A percentile compares a stretch with the other conserved stretches of the same genome.
Evolutionary conservation across 2,329 filamentous ascomycete genomes (phyloP).

Genomic region (Graphium sp.): DNA sequence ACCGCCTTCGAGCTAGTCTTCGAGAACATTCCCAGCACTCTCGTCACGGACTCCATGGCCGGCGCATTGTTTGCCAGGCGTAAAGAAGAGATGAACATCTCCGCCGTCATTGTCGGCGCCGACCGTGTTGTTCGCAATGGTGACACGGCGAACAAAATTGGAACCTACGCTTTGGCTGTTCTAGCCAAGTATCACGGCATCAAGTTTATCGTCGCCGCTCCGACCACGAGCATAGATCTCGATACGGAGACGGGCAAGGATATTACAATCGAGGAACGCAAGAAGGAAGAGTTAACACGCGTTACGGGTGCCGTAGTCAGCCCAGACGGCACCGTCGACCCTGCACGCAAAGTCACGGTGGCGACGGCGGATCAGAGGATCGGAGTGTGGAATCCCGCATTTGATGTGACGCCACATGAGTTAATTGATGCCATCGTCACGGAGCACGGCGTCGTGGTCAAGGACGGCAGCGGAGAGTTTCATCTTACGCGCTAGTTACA

Average conservation of each 20-base stretch:
- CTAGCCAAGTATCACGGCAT: constrained; percentile 74
- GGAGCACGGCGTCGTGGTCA: constrained; percentile 75
- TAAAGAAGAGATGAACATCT: constrained; percentile 49
- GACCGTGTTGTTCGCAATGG: constrained; percentile 93
- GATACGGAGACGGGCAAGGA: constrained; percentile 58
- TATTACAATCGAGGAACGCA: constrained; percentile 84
- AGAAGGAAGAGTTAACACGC: constrained; percentile 65
- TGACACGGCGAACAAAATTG: constrained; percentile 97
- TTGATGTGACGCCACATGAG: constrained; percentile 80
- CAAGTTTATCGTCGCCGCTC: constrained; percentile 89
- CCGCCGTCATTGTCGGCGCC: constrained; percentile 82
- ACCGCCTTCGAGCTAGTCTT: constrained; percentile 96
- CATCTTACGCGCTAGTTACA: constrained; percentile 12
- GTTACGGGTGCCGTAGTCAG: constrained; percentile 61
- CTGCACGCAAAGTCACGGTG: constrained; percentile 48
- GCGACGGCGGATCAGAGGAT: constrained; percentile 68
- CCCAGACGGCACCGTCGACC: constrained; percentile 45
- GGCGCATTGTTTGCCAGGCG: constrained; percentile 59
- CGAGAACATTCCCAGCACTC: constrained; percentile 75
- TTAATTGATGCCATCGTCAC: constrained; percentile 92
- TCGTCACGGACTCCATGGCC: constrained; percentile 96
- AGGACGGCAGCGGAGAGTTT: constrained; percentile 54
- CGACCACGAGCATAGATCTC: constrained; percentile 85
- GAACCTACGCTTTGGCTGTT: constrained; percentile 87
- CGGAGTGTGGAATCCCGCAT: constrained; percentile 88